Percentiles rank a stretch among this genome's conserved stretches.
Conservation (phyloP, 2,329 filamentous ascomycete genomes). For the Penicillium olsonii region DNA sequence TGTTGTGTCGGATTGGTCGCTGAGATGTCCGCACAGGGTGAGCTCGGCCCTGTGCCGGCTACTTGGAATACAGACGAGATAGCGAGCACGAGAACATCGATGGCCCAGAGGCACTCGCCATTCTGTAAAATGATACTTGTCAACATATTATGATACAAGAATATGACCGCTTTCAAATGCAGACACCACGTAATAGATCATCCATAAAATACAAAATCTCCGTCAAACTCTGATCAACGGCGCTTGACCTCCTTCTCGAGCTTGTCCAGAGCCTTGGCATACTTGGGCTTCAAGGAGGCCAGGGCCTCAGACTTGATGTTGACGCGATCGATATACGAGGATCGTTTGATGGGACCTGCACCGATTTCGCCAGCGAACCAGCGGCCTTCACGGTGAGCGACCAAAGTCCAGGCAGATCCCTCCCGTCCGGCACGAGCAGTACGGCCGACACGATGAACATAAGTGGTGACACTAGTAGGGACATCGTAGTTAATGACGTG, state of each 20-base stretch:
- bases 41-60: no score
- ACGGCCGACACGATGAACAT: constrained; percentile 88
- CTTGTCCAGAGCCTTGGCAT: constrained; percentile 36
- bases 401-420: constrained; percentile 83
- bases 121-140: background rate
- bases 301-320: constrained; percentile 31
- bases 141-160: constrained; percentile 5
- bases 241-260: constrained; percentile 41
- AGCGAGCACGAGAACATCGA: no score
- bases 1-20: no score
- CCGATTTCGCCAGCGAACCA: constrained; percentile 92
- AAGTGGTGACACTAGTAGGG: constrained; percentile 75
- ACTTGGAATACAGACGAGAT: no score
- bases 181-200: constrained; percentile 2
- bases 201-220: constrained; percentile 4
- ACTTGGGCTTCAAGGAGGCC: constrained; percentile 32
- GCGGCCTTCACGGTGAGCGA: constrained; percentile 76
- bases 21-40: no score
- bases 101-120: background rate
- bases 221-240: background rate
- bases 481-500: constrained; percentile 95
- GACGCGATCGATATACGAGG: constrained; percentile 31
- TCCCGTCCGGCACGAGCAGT: constrained; percentile 78
- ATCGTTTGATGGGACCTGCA: constrained; percentile 43
- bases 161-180: constrained; percentile 9